Evolutionary conservation across 1,139 yeast genomes (phyloP), one percentile per base, ranked within the genome.

Genomic region (Saccharomyces hybrid): DNA sequence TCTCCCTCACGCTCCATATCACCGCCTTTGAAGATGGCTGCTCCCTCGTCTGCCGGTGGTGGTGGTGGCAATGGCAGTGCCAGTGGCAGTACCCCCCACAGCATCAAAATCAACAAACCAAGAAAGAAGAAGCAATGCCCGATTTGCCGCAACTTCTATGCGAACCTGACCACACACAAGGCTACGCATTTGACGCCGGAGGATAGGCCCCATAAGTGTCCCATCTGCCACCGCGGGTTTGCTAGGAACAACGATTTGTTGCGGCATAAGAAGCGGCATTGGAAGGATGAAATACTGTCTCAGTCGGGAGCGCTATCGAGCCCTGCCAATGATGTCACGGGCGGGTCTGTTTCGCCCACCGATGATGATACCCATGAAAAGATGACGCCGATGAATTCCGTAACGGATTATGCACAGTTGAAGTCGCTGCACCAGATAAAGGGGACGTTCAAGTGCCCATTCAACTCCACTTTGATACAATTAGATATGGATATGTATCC

Each of bases 211-310:
- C 91, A 85, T 67, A 76, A 82, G 50, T 90, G 97, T 70, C 76
- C 80, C 52, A 80, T 82, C 47, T 90, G 97, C 69, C 77, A 79
- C 50, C 79, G 96, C 55, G 95, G 96, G 2, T 90, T 90, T 73
- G 89, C 95, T n/a, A 76, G 97, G 58, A 86, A 93, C 47, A 90
- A 90, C 68, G 97, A 90, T 70, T 73, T 90, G 59, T 80, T 84
- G 62, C 77, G 97, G 59, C 97, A 90, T 68, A 81, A 83, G 60
- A 88, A 88, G 70, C 80, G 93, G 57, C 97, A 90, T 70, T 80
- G 89, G 80, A 83, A 84, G 62, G 88, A 83, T 60, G 75, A 78
- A 72, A 61, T 78, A 72, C 73, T 72, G 61, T 76, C 49, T 6
- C 20, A 42, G 41, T 50, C 49, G 55, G 53, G 49, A 52, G 49